Conservation (phyloP, 108 stramenopile species). For the Cylindrotheca closterium region DNA sequence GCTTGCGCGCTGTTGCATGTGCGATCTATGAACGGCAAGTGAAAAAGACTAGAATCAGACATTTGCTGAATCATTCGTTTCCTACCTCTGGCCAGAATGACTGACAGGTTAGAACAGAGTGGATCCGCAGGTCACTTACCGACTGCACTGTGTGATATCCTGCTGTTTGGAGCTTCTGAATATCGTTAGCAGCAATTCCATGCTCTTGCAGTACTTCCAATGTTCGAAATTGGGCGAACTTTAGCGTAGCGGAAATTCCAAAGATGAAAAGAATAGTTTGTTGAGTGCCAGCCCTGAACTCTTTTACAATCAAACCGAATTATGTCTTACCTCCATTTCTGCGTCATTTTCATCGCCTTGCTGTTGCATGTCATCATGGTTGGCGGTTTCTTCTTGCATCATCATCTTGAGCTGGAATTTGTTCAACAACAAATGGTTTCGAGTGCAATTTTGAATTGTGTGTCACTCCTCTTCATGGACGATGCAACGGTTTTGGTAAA, state of each 20-base stretch:
- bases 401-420: no score
- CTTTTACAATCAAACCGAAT: background rate
- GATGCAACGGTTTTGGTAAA: no score
- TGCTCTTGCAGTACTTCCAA: slow-evolving; percentile 89
- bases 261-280: background rate
- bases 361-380: slow-evolving; percentile 36
- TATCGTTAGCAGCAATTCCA: slow-evolving; percentile 94
- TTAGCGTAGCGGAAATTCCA: no score
- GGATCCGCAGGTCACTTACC: slow-evolving; percentile 46
- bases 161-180: slow-evolving; percentile 93
- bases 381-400: slow-evolving; percentile 46
- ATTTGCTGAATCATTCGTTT: no score
- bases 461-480: no score
- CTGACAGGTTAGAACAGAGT: no score
- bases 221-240: slow-evolving; percentile 62
- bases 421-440: no score
- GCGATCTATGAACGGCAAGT: slow-evolving; percentile 49
- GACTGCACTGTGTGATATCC: slow-evolving; percentile 98
- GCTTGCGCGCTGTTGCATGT: slow-evolving; percentile 91
- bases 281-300: background rate
- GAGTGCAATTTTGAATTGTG: no score
- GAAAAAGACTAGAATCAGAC: slow-evolving; percentile 1
- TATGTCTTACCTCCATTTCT: slow-evolving; percentile 36
- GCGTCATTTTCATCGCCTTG: slow-evolving; percentile 39
- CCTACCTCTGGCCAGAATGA: no score